Evolutionary conservation across 306 rosid species (phyloP), one percentile per base, ranked within the genome.

Genomic region (Biancaea sappan): DNA sequence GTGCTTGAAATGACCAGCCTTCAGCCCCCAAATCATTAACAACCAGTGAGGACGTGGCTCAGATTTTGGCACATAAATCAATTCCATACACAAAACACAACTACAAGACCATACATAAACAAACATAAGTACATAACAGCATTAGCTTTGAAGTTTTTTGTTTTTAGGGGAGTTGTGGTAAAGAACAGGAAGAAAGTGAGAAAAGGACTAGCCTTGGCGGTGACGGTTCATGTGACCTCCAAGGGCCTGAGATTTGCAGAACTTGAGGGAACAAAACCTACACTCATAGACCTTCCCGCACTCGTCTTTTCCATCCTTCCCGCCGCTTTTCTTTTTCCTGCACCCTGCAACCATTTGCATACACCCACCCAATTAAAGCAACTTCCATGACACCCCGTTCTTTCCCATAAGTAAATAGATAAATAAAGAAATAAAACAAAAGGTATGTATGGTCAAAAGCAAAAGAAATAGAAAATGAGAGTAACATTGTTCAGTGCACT

Each of bases 201-300:
- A 16, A 29, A n/a, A 29, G 10, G 53, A 71, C 82, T 73, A 86
- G 81, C 98, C 98, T 94, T 94, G 98, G 76, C 98, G 97, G 71
- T 94, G 98, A 79, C 98, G 98, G 86, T 94, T 94, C 99, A 94
- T 94, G 88, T 94, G 99, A 80, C 99, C 99, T 66, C 99, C 99
- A 31, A 94, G 97, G 61, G 99, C 99, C 89, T 94, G 99, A 53
- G 97, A 94, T 66, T 94, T 94, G 88, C 97, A 94, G 89, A 94
- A 94, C 89, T 92, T 94, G 69, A 92, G 97, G 88, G 96, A 92
- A 88, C 99, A 94, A 87, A 94, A 94, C 85, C 99, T 90, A 86
- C 99, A 94, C 78, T 94, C 99, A 12, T 92, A 94, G 50, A 94
- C 48, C 48, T 62, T 62, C 15, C 18, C 68, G 24, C 68, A 62